Evolutionary conservation across 768 basidiomycete genomes (phyloP).

Genomic region (Fomitopsis pulvina): DNA sequence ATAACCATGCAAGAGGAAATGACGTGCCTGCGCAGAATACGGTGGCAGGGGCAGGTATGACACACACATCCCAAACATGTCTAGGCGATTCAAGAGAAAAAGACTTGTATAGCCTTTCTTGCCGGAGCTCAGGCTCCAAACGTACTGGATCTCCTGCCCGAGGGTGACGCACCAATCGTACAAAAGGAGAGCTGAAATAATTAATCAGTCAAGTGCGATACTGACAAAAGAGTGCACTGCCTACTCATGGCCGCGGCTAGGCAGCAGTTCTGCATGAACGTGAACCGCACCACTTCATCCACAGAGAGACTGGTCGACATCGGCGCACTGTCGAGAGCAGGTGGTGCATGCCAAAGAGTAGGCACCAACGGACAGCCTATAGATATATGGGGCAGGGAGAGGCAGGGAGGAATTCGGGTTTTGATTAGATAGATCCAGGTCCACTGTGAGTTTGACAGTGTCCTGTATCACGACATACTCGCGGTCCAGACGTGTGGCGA

Average conservation of each 20-base stretch:
- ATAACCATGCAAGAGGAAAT: too few species aligned
- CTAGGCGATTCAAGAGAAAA: slow-evolving; percentile 4
- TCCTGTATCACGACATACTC: too few species aligned
- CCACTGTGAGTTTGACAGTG: too few species aligned
- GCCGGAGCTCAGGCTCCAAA: slow-evolving; percentile 1
- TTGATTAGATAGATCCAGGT: too few species aligned
- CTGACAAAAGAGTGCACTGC: not conserved
- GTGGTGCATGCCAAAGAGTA: not conserved
- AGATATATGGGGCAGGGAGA: too few species aligned
- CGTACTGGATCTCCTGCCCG: slow-evolving; percentile 4
- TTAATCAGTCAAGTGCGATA: not conserved
- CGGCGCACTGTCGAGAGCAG: not conserved
- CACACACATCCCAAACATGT: not conserved
- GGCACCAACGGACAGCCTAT: too few species aligned
- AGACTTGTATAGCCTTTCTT: slow-evolving; percentile 2
- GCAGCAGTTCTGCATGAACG: not conserved
- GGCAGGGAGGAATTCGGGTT: too few species aligned
- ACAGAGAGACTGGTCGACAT: not conserved
- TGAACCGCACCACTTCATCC: not conserved
- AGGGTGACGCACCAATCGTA: slow-evolving; percentile 13
- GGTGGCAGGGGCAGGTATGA: not conserved
- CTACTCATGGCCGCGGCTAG: not conserved
- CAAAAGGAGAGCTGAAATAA: slow-evolving; percentile 2
- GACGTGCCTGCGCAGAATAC: too few species aligned
- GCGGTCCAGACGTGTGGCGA: too few species aligned